phyloP scores from a whole-genome alignment of 805 yeast species.

The Saturnispora galanensis region DNA sequence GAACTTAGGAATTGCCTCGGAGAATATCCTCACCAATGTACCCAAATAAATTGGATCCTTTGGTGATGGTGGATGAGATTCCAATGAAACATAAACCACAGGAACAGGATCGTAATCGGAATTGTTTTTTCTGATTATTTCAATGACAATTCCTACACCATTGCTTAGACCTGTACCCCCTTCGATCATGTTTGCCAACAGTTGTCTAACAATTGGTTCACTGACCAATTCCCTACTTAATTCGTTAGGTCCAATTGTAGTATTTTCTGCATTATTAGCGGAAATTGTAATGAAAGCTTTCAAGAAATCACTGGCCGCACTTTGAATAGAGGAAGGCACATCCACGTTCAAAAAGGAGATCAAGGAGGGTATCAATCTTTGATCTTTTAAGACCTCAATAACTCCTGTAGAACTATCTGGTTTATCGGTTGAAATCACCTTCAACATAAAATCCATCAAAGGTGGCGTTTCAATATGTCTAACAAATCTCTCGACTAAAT shows the following conservation, averaged over 20 bases:
- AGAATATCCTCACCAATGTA: constrained; percentile 66
- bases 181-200: constrained; percentile 67
- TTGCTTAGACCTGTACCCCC: constrained; percentile 86
- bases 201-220: constrained; percentile 49
- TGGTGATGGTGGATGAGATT: constrained; percentile 85
- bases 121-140: constrained; percentile 88
- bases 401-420: constrained; percentile 84
- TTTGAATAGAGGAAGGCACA: constrained; percentile 62
- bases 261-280: constrained; percentile 83
- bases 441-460: constrained; percentile 81
- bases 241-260: constrained; percentile 89
- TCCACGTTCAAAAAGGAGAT: constrained; percentile 63
- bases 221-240: constrained; percentile 85
- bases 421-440: constrained; percentile 88
- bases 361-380: constrained; percentile 62
- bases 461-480: constrained; percentile 88
- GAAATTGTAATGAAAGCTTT: constrained; percentile 91
- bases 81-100: constrained; percentile 69
- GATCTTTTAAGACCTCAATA: constrained; percentile 63
- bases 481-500: constrained; percentile 71
- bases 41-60: constrained; percentile 93
- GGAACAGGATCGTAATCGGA: constrained; percentile 91
- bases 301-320: constrained; percentile 91
- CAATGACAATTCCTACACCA: constrained; percentile 92
- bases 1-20: constrained; percentile 64